Evolutionary conservation across 768 basidiomycete species (phyloP).

Genomic region (Rossbeevera mucosa): DNA sequence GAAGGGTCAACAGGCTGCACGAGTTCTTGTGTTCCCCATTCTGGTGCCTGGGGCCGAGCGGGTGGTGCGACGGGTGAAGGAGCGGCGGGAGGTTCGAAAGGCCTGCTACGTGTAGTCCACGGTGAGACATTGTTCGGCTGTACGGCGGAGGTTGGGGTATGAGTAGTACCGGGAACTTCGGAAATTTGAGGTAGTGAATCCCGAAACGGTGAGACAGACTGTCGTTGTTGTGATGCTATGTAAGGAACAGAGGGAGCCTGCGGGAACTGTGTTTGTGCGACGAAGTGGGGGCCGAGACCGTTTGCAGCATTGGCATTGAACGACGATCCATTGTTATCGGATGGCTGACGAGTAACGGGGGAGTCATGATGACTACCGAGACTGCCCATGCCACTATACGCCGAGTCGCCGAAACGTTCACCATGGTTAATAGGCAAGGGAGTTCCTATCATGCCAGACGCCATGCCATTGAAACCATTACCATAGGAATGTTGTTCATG

Average conservation of each 20-base stretch:
- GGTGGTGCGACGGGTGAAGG: constrained; percentile 22
- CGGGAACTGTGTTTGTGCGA: constrained; percentile 14
- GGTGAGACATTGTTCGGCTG: constrained; percentile 21
- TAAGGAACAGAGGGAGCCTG: constrained; percentile 22
- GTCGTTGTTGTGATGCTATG: constrained; percentile 16
- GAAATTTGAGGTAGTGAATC: constrained; percentile 18
- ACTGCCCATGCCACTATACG: constrained; percentile 21
- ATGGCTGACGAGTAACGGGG: constrained; percentile 18
- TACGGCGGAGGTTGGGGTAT: constrained; percentile 19
- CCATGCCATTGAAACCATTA: constrained; percentile 21
- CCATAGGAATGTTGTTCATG: constrained; percentile 23
- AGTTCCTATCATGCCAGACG: constrained; percentile 15
- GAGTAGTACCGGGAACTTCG: constrained; percentile 16
- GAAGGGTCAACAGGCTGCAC: constrained; percentile 39
- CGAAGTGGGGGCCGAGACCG: constrained; percentile 21
- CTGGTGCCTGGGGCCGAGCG: constrained; percentile 25
- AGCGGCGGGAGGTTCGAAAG: constrained; percentile 17
- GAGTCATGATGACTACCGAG: constrained; percentile 21
- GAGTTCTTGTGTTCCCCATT: constrained; percentile 34
- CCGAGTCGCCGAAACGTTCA: constrained; percentile 23
- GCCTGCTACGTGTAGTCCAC: constrained; percentile 18
- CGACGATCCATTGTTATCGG: constrained; percentile 22
- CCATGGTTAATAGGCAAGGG: constrained; percentile 18
- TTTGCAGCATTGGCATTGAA: constrained; percentile 18
- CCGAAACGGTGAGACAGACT: constrained; percentile 19